Evolutionary conservation across 2,329 filamentous ascomycete genomes (phyloP).

Genomic region (Botrytis paeoniae): DNA sequence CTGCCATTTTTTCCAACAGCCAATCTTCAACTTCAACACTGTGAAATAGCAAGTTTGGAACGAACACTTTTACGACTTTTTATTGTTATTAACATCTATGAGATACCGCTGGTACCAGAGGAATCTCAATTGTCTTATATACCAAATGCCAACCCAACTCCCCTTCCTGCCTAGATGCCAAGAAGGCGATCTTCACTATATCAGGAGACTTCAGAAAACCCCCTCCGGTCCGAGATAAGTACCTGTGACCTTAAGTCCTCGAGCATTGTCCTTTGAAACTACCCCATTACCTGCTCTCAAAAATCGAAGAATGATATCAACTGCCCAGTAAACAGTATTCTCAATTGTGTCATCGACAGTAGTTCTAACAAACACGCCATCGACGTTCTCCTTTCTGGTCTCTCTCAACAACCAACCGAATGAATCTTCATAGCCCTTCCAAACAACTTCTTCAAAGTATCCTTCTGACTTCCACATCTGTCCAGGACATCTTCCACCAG

Average conservation of each 20-base stretch:
- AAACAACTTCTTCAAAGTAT: conserved; percentile 35
- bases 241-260: neutral
- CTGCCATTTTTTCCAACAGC: conserved; percentile 20
- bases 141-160: neutral
- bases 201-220: neutral
- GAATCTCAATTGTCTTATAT: neutral
- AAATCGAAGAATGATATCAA: conserved; percentile 18
- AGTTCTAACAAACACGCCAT: conserved; percentile 19
- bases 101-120: neutral
- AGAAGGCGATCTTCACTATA: neutral
- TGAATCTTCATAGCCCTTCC: conserved; percentile 24
- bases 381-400: neutral
- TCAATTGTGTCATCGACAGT: conserved; percentile 23
- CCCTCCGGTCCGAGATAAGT: neutral
- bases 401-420: conserved; percentile 25
- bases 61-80: neutral
- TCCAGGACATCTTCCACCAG: conserved; percentile 25
- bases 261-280: neutral
- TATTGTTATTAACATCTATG: neutral
- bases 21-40: neutral
- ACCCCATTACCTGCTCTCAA: neutral
- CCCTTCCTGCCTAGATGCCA: neutral
- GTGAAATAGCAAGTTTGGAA: neutral
- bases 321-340: conserved; percentile 26
- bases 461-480: conserved; percentile 35